Evolutionary conservation across 148 eudicot species (phyloP).

Genomic region (Fagopyrum homotropicum): DNA sequence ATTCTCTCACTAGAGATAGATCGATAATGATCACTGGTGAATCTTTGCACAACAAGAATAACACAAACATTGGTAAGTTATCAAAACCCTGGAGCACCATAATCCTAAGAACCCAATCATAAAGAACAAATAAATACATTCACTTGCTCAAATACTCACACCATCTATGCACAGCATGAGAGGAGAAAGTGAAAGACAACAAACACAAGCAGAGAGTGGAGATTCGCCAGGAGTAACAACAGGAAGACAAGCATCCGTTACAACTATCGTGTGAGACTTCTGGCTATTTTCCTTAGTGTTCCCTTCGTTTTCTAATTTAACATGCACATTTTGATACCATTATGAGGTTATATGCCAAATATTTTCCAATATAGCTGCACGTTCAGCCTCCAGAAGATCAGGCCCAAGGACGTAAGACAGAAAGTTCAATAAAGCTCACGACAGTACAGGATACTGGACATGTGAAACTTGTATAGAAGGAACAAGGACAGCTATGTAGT

Average conservation of each 20-base stretch:
- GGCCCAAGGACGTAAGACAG: background rate
- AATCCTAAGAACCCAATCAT: too few species aligned
- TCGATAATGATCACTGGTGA: background rate
- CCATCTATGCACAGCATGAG: background rate
- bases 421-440: background rate
- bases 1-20: background rate
- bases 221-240: conserved; percentile 59
- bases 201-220: conserved; percentile 45
- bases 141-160: background rate
- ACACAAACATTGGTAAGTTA: background rate
- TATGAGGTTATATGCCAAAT: conserved; percentile 50
- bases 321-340: conserved; percentile 47
- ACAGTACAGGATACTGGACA: background rate
- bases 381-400: conserved; percentile 77
- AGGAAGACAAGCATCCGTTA: conserved; percentile 90
- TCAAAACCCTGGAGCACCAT: too few species aligned
- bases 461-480: background rate
- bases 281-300: conserved; percentile 40
- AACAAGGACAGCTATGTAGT: background rate
- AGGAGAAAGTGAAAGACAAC: background rate
- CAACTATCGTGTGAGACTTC: conserved; percentile 66
- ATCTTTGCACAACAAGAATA: conserved; percentile 1
- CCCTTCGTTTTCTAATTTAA: conserved; percentile 25
- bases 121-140: background rate
- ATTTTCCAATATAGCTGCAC: conserved; percentile 49